Evolutionary conservation across 805 yeast genomes (phyloP).

Genomic region (Isabelozyma heimii): DNA sequence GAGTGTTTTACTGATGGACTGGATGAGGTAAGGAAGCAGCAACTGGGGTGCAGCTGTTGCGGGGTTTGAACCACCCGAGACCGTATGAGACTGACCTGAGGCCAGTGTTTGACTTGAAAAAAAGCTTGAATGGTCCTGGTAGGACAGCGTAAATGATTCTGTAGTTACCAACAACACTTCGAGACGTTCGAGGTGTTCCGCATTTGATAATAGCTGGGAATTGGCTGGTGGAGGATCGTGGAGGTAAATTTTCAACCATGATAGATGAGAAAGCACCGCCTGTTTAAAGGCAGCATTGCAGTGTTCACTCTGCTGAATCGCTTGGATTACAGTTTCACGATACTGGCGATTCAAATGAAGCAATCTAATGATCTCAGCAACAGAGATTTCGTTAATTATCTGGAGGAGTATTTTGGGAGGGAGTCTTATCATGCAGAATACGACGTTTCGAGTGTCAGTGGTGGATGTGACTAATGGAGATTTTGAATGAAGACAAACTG

Average conservation of each 20-base stretch:
- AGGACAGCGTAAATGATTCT: neutral
- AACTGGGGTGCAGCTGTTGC: no score
- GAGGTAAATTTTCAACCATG: neutral
- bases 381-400: neutral
- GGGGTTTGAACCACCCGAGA: no score
- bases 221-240: neutral
- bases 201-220: neutral
- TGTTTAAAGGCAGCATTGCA: neutral
- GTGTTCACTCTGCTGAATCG: neutral
- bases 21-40: neutral
- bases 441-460: neutral
- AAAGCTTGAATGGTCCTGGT: no score
- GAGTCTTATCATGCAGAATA: neutral
- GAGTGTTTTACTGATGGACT: neutral
- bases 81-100: no score
- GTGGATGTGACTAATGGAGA: conserved; percentile 1
- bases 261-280: neutral
- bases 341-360: neutral
- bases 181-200: neutral
- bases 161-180: neutral
- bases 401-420: neutral
- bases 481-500: neutral
- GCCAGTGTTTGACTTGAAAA: no score
- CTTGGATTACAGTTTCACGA: neutral
- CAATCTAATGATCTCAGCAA: neutral